Conservation (phyloP, 805 yeast species). For the Crinitomyces ghanaensis region DNA sequence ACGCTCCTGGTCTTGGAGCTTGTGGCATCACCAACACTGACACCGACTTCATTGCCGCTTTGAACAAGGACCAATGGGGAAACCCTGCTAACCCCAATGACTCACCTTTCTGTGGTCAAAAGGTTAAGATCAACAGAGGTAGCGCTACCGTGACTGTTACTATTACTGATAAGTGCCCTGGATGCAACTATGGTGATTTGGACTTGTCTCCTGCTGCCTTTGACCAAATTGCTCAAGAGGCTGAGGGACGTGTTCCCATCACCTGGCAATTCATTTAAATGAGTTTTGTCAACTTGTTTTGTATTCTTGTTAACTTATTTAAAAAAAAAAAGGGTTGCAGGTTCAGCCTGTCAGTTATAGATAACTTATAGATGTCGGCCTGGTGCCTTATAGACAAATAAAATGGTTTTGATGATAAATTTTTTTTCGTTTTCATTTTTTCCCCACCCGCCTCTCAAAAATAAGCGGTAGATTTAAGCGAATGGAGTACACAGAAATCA, state of each 20-base stretch:
- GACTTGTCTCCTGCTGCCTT: conserved; percentile 57
- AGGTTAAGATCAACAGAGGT: conserved; percentile 35
- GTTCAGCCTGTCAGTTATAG: too few relatives aligned
- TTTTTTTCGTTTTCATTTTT: too few relatives aligned
- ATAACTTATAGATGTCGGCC: too few relatives aligned
- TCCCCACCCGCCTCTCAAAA: too few relatives aligned
- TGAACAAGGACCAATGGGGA: conserved; percentile 33
- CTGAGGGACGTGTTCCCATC: conserved; percentile 43
- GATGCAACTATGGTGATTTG: conserved; percentile 38
- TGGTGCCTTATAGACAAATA: too few relatives aligned
- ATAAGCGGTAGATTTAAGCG: too few relatives aligned
- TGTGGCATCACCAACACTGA: conserved; percentile 39
- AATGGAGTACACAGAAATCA: too few relatives aligned
- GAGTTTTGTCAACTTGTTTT: too few relatives aligned
- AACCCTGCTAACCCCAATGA: conserved; percentile 32
- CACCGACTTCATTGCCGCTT: conserved; percentile 40
- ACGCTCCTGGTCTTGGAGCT: conserved; percentile 32
- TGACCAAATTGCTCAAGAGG: conserved; percentile 36
- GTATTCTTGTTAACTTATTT: too few relatives aligned
- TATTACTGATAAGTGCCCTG: conserved; percentile 48
- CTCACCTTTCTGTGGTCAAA: conserved; percentile 39
- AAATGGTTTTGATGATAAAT: too few relatives aligned
- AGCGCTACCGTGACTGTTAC: conserved; percentile 46
- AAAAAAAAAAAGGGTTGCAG: too few relatives aligned
- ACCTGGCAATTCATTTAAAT: conserved; percentile 36